phyloP scores from a whole-genome alignment of 2,329 filamentous ascomycete species.

The Calonectria pseudoturangicola region DNA sequence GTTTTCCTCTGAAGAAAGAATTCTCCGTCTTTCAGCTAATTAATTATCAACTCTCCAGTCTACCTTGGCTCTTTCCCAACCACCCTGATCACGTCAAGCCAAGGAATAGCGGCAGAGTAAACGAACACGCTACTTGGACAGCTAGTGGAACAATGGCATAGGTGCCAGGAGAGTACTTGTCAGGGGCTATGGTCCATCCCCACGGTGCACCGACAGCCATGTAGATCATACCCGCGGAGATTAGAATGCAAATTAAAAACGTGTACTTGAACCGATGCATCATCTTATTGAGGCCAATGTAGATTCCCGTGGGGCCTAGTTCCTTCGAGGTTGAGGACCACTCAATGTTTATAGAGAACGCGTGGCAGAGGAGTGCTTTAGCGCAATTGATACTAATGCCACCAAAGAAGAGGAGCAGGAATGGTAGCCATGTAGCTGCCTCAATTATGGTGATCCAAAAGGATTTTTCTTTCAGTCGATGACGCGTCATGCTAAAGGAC shows the following conservation, averaged over 20 bases:
- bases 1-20: too few relatives aligned
- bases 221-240: conserved; percentile 53
- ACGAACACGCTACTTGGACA: conserved; percentile 51
- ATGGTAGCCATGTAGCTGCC: conserved; percentile 53
- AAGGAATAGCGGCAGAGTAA: conserved; percentile 52
- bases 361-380: conserved; percentile 54
- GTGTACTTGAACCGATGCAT: conserved; percentile 68
- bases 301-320: conserved; percentile 54
- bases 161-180: conserved; percentile 50
- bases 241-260: conserved; percentile 50
- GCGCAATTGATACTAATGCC: conserved; percentile 56
- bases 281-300: conserved; percentile 60
- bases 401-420: conserved; percentile 56
- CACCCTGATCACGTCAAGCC: conserved; percentile 47
- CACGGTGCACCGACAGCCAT: conserved; percentile 52
- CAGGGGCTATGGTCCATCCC: conserved; percentile 53
- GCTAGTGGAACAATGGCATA: conserved; percentile 54
- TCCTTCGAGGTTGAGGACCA: conserved; percentile 57
- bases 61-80: too few relatives aligned
- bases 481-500: conserved; percentile 52
- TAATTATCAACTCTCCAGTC: too few relatives aligned
- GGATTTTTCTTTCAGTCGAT: conserved; percentile 53
- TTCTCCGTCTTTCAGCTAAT: too few relatives aligned
- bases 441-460: conserved; percentile 54
- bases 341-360: conserved; percentile 55